phyloP scores from a whole-genome alignment of 441 rosid genomes.

The Corymbia citriodora region DNA sequence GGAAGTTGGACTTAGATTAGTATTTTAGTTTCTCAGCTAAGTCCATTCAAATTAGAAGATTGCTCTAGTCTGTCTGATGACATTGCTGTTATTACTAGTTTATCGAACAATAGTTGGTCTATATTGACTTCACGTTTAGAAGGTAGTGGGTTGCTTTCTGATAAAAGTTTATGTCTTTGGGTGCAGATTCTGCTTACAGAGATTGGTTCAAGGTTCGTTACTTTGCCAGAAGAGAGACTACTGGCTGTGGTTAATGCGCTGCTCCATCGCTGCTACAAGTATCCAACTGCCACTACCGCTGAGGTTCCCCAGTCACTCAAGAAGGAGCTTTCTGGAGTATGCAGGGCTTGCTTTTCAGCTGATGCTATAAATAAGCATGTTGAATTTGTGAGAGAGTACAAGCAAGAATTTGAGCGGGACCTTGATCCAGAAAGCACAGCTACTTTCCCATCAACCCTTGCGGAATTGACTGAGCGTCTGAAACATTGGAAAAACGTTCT shows the following conservation, averaged over 20 bases:
- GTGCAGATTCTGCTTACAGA: slow-evolving; percentile 86
- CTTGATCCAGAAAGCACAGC: slow-evolving; percentile 89
- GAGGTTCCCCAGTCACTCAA: slow-evolving; percentile 99
- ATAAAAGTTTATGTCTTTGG: neutral
- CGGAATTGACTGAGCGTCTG: slow-evolving; percentile 76
- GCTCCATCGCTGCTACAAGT: slow-evolving; percentile 98
- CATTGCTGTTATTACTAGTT: neutral
- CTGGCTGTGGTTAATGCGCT: slow-evolving; percentile 98
- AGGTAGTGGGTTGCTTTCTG: neutral
- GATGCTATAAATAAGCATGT: slow-evolving; percentile 98
- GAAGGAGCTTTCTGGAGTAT: slow-evolving; percentile 98
- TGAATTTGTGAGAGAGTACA: slow-evolving; percentile 96
- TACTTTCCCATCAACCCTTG: slow-evolving; percentile 85
- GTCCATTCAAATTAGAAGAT: neutral
- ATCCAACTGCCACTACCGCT: slow-evolving; percentile 93
- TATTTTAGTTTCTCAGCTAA: neutral
- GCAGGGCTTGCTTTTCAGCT: slow-evolving; percentile 97
- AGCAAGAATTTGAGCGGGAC: slow-evolving; percentile 90
- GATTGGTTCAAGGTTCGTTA: slow-evolving; percentile 96
- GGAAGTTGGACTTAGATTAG: neutral
- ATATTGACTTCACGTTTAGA: neutral
- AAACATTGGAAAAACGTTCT: slow-evolving; percentile 96
- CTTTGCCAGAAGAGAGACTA: slow-evolving; percentile 97
- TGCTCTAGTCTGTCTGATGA: neutral
- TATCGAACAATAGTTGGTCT: neutral